phyloP scores from a whole-genome alignment of 1,284 basidiomycete genomes.

The Boletus sp. region DNA sequence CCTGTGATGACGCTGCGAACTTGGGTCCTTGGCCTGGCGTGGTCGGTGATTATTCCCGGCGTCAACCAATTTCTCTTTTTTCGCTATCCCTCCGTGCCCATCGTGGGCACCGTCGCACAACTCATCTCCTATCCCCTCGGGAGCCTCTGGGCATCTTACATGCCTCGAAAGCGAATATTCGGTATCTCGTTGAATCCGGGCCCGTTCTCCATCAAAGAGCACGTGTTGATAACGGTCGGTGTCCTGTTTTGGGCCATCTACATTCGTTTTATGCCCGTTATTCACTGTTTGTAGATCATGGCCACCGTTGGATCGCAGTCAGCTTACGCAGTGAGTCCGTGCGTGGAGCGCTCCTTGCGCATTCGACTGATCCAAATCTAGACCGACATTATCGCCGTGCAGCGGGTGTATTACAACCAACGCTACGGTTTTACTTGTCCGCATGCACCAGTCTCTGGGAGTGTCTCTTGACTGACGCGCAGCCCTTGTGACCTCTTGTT shows the following conservation, averaged over 20 bases:
- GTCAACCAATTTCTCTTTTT: constrained; percentile 58
- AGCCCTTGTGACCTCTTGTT: constrained; percentile 1
- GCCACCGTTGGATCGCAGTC: constrained; percentile 44
- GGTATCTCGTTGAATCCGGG: constrained; percentile 61
- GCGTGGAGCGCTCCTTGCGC: no score
- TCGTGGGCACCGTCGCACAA: constrained; percentile 48
- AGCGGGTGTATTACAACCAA: constrained; percentile 37
- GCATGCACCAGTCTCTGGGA: constrained; percentile 12
- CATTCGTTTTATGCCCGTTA: background rate
- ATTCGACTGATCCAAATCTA: constrained; percentile 43
- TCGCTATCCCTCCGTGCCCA: constrained; percentile 47
- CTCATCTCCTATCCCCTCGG: constrained; percentile 57
- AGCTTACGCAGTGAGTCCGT: constrained; percentile 39
- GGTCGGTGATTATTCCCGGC: constrained; percentile 49
- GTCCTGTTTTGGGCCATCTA: background rate
- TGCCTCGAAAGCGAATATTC: constrained; percentile 50
- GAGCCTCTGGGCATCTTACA: constrained; percentile 43
- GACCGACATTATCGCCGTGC: constrained; percentile 41
- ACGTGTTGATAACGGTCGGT: constrained; percentile 52
- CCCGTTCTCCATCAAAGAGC: constrained; percentile 75
- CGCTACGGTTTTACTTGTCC: constrained; percentile 33
- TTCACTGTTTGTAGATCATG: constrained; percentile 41
- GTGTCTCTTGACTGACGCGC: constrained; percentile 3
- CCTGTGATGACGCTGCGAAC: constrained; percentile 28
- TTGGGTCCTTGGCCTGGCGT: constrained; percentile 42